Base-by-base conservation (phyloP, 2,329 filamentous ascomycete species). In the Zasmidium cellare region DNA sequence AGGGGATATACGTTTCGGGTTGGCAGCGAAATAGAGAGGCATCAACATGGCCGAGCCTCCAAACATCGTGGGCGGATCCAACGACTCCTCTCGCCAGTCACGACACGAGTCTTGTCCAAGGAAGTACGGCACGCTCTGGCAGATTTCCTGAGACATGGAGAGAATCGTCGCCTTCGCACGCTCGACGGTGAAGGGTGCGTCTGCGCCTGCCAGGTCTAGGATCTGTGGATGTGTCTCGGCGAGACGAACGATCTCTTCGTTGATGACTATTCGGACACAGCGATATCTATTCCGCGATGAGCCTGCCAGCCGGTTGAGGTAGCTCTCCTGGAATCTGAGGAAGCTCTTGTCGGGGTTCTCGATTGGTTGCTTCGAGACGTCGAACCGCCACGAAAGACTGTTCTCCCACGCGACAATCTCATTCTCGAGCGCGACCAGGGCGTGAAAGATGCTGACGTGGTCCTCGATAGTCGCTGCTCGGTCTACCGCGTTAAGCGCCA, bases 181-280 rank as follows among this genome's bases (percentile, higher is more conserved):
- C 12, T 28, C 3, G 51, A 28, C 22, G 19, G 5, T 20, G 23
- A 18, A 50, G 14, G 25, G 3, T 41, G 52, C 9, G 3, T 23
- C n/a, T 41, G 7, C 35, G 16, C 16, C n/a, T 31, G 9, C 19
- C 16, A 46, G 6, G 9, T 55, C 46, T 7, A 23, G 28, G 9
- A 25, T 24, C 44, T 3, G 18, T 1, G 44, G 51, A 16, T 46
- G 11, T 6, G 47, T 41, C n/a, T 55, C 48, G 23, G 46, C 3
- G 31, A 61, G 22, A 14, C 56, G 49, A 18, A 57, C 6, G 19
- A 61, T 55, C 45, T 59, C 53, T 28, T 61, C 56, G 16, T 58
- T 56, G 3, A 35, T 53, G 3, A 47, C 50, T 20, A 61, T 58
- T 1, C 56, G 56, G 22, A 57, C 38, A 24, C 47, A 53, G 12